phyloP scores from a whole-genome alignment of 179 eudicot species.

The Patellifolia procumbens region DNA sequence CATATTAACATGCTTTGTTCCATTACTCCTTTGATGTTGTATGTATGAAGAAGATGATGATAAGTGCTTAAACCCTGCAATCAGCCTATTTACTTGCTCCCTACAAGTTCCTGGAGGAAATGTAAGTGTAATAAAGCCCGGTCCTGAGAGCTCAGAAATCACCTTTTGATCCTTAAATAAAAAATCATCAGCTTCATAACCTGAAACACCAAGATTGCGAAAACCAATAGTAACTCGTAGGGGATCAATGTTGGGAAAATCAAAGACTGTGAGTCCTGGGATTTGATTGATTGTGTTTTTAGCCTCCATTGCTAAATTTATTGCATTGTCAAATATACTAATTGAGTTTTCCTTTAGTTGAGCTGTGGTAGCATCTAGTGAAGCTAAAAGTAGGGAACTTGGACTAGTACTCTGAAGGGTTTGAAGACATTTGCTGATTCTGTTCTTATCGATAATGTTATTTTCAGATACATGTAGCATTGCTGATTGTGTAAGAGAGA shows the following conservation, averaged over 20 bases:
- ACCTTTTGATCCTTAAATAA: constrained; percentile 44
- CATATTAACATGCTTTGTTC: background rate
- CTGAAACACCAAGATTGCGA: constrained; percentile 51
- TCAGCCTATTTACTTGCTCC: constrained; percentile 55
- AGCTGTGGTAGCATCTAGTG: constrained; percentile 66
- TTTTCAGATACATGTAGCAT: constrained; percentile 67
- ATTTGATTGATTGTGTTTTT: constrained; percentile 39
- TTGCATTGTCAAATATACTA: constrained; percentile 39
- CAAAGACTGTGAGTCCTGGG: constrained; percentile 45
- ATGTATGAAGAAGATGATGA: constrained; percentile 27
- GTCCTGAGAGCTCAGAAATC: constrained; percentile 51
- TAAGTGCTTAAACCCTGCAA: constrained; percentile 49
- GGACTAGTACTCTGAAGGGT: constrained; percentile 76
- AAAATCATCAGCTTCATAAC: constrained; percentile 61
- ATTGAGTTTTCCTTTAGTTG: constrained; percentile 43
- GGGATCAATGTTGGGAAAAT: constrained; percentile 37
- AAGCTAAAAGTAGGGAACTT: constrained; percentile 68
- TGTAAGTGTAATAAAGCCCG: constrained; percentile 46
- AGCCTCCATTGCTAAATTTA: constrained; percentile 48
- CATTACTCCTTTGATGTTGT: background rate
- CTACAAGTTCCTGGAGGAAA: constrained; percentile 57
- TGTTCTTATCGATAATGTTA: constrained; percentile 51
- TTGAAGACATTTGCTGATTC: constrained; percentile 58
- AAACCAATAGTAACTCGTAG: constrained; percentile 53
- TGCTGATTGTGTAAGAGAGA: constrained; percentile 77